These are phyloP conservation scores for Hexamita inflata DNA, from an alignment of 208 protist species.

Conservation along the genomic window DNA sequence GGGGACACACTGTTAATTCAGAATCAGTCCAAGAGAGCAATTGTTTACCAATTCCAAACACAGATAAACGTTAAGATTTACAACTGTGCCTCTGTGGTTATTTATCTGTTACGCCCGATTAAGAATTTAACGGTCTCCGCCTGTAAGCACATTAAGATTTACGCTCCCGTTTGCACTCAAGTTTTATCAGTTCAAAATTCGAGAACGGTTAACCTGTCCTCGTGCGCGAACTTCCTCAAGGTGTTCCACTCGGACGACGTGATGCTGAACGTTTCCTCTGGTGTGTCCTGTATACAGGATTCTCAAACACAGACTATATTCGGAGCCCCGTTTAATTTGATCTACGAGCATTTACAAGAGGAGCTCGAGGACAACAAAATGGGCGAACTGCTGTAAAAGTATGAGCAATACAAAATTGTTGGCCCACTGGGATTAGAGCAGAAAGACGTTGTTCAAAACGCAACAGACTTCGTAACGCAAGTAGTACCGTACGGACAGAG, in stretches of 20 bases:
- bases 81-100: background rate
- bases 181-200: background rate
- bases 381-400: background rate
- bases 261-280: background rate
- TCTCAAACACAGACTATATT: background rate
- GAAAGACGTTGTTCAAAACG: background rate
- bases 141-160: background rate
- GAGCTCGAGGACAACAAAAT: background rate
- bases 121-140: background rate
- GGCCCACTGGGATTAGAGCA: background rate
- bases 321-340: background rate
- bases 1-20: background rate
- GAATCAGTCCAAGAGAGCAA: background rate
- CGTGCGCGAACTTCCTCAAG: background rate
- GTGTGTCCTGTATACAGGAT: background rate
- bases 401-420: background rate
- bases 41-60: background rate
- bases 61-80: background rate
- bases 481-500: background rate
- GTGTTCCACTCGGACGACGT: background rate
- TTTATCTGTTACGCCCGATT: background rate
- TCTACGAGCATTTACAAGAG: background rate
- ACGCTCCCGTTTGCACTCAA: background rate
- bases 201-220: background rate
- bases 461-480: background rate